Base-by-base conservation (phyloP, 140 eudicot genomes). In the Senecio squalidus region DNA sequence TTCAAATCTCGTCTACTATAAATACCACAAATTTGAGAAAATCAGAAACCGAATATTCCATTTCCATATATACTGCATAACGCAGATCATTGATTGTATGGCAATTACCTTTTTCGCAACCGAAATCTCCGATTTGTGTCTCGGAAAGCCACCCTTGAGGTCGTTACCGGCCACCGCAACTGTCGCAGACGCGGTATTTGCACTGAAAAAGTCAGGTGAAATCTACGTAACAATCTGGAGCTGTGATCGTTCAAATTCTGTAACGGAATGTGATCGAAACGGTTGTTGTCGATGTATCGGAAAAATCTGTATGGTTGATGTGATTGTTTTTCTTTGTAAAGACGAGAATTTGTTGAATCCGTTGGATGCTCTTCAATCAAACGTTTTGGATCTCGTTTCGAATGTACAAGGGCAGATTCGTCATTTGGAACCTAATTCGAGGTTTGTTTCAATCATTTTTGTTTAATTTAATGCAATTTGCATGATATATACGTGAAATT, bases 131-230 rank as follows among this genome's bases (percentile, higher is more conserved):
- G 95, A 90, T 29, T 72, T 90, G 65, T 90, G 97, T 74, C 76
- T 90, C n/a, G 97, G 97, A 40, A 90, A 90, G 75, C 95, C 97
- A 30, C 75, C 82, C 54, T 28, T 85, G 58, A 72, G 76, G 79
- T 58, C 80, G 54, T 62, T 90, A 29, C 61, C 94, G 17, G 54
- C 43, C 33, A 28, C 71, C 63, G 76, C 94, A 60, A 77, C 89
- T 65, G 60, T 90, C 44, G 52, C 81, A 8, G 90, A 82, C 58
- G 84, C 89, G 33, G 45, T 86, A 22, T 25, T 75, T 31, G 74
- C 82, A 14, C 50, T 90, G 40, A 86, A 74, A 43, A 62, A 60
- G 25, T 90, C 89, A 25, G 81, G 82, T 1, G 89, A 82, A 14
- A 53, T 58, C 65, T 58, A 83, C 46, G 64, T 85, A 18, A 78